A percentile compares a stretch with the other conserved stretches of the same genome.
Conservation (phyloP, 2,329 filamentous ascomycete genomes). For the Podosphaera xanthii region DNA sequence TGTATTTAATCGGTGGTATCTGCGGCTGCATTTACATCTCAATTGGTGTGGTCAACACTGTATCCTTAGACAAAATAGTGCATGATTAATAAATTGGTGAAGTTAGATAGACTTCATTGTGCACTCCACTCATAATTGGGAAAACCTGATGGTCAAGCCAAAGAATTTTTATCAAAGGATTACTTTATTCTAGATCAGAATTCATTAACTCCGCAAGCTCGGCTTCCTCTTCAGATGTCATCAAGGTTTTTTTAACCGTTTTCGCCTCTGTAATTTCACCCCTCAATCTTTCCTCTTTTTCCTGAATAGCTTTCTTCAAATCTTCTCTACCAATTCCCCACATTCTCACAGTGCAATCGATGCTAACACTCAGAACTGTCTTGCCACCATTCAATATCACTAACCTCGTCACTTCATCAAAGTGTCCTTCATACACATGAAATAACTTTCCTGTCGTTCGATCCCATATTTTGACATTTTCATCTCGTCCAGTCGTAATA, state of each 20-base stretch:
- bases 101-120: no score
- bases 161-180: no score
- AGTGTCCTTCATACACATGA: conserved; percentile 63
- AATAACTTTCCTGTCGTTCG: conserved; percentile 45
- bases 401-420: conserved; percentile 74
- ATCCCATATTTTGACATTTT: conserved; percentile 84
- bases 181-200: conserved; percentile 19
- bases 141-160: no score
- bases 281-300: conserved; percentile 23
- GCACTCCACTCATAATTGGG: no score
- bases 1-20: no score
- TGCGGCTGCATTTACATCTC: no score
- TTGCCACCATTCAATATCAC: conserved; percentile 32
- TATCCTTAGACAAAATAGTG: no score
- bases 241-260: conserved; percentile 25
- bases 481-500: conserved; percentile 72
- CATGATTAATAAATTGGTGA: no score
- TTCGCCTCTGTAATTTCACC: conserved; percentile 21
- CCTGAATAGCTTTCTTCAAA: conserved; percentile 31
- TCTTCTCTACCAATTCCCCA: conserved; percentile 52
- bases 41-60: no score
- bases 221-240: conserved; percentile 80
- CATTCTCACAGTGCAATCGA: conserved; percentile 68
- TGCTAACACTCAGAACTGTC: conserved; percentile 55
- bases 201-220: conserved; percentile 85